These are phyloP conservation scores for Penicillium lividum DNA, from an alignment of 495 filamentous ascomycete species.

Conservation along the genomic window DNA sequence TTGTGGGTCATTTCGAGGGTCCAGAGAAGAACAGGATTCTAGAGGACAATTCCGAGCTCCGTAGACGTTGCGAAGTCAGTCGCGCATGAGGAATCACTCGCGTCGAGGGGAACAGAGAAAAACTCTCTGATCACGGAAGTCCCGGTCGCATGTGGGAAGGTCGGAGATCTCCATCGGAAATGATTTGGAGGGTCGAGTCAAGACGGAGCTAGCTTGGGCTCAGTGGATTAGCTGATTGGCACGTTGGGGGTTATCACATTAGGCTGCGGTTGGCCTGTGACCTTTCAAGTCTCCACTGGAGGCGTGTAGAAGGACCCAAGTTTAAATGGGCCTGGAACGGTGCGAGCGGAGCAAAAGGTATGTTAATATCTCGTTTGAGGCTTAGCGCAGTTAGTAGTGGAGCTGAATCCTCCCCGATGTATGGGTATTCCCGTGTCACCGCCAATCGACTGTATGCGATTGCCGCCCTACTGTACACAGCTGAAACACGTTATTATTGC, in stretches of 20 bases:
- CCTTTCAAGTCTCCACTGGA: background rate
- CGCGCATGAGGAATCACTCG: background rate
- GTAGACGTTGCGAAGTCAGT: background rate
- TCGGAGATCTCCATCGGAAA: background rate
- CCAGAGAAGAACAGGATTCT: background rate
- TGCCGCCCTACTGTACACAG: background rate
- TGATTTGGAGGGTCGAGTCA: background rate
- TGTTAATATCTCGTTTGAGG: background rate
- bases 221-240: background rate
- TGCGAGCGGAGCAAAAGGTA: background rate
- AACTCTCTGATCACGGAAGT: background rate
- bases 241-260: background rate
- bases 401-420: background rate
- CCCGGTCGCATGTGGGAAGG: background rate
- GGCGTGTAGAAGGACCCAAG: background rate
- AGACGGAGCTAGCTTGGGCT: background rate
- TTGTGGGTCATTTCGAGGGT: background rate
- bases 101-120: background rate
- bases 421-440: background rate
- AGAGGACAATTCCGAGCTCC: background rate
- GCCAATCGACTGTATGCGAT: background rate
- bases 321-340: background rate
- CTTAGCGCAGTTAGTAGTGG: background rate
- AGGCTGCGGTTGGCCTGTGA: background rate
- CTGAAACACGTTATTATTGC: background rate